These are phyloP conservation scores for Hanseniaspora pseudoguilliermondii DNA, from an alignment of 805 yeast species.

Conservation along the genomic window DNA sequence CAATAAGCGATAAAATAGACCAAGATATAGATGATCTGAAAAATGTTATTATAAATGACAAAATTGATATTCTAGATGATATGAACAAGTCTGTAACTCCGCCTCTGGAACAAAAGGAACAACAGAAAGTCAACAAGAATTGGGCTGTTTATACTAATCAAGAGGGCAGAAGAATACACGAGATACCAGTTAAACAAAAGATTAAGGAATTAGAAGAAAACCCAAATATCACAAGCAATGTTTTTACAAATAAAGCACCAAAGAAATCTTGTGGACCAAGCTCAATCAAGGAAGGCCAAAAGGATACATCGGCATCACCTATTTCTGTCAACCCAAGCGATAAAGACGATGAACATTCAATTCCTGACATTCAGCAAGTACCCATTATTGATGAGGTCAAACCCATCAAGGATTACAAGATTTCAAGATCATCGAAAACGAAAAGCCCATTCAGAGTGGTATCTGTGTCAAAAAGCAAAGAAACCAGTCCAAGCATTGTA, in stretches of 20 bases:
- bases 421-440: not conserved
- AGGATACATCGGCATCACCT: no score
- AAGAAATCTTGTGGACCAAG: no score
- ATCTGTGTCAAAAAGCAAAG: slow-evolving; percentile 17
- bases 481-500: not conserved
- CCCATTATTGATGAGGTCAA: not conserved
- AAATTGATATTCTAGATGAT: not conserved
- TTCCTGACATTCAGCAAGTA: not conserved
- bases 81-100: not conserved
- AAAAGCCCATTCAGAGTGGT: slow-evolving; percentile 27
- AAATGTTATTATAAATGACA: not conserved
- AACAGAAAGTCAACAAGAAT: not conserved
- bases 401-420: not conserved
- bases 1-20: not conserved
- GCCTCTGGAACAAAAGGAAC: not conserved
- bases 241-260: not conserved
- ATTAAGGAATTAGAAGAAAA: not conserved
- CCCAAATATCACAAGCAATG: not conserved
- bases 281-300: no score
- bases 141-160: slow-evolving; percentile 12
- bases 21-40: not conserved
- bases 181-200: slow-evolving; percentile 9
- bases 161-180: slow-evolving; percentile 12
- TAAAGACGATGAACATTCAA: no score
- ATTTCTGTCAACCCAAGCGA: no score